Percentiles rank a stretch among this genome's conserved stretches.
Conservation (phyloP, 164 flowering plant species). For the Kingdonia uniflora region DNA sequence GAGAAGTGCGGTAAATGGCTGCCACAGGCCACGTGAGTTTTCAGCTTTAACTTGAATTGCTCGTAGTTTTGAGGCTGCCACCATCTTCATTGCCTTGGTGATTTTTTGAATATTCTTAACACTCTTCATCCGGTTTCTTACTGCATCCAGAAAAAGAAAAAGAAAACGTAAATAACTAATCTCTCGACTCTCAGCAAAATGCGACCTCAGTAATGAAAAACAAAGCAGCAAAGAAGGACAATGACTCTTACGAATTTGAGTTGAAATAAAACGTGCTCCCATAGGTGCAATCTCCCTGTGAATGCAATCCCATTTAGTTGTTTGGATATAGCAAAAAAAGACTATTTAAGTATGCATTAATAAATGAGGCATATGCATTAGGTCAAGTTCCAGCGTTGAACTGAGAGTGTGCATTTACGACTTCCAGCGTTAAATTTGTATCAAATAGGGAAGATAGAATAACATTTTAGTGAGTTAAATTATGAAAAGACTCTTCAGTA, state of each 20-base stretch:
- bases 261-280: constrained; percentile 76
- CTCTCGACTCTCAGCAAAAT: not conserved
- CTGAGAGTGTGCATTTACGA: too few species aligned
- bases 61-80: constrained; percentile 94
- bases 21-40: constrained; percentile 98
- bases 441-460: too few species aligned
- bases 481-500: too few species aligned
- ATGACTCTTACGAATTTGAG: constrained; percentile 65
- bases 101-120: constrained; percentile 92
- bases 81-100: constrained; percentile 99
- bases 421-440: too few species aligned
- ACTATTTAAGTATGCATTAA: too few species aligned
- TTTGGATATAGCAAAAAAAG: not conserved
- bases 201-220: not conserved
- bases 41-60: constrained; percentile 79
- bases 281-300: constrained; percentile 51
- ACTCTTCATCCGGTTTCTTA: constrained; percentile 97
- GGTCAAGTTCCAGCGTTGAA: too few species aligned
- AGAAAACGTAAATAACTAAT: not conserved
- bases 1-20: constrained; percentile 93
- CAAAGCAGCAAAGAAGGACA: not conserved
- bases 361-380: too few species aligned
- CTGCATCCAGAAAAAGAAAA: constrained; percentile 28
- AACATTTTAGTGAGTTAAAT: too few species aligned
- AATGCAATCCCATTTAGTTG: constrained; percentile 14